phyloP scores from a whole-genome alignment of 2,329 filamentous ascomycete species.

The Arthrinium phaeospermum region DNA sequence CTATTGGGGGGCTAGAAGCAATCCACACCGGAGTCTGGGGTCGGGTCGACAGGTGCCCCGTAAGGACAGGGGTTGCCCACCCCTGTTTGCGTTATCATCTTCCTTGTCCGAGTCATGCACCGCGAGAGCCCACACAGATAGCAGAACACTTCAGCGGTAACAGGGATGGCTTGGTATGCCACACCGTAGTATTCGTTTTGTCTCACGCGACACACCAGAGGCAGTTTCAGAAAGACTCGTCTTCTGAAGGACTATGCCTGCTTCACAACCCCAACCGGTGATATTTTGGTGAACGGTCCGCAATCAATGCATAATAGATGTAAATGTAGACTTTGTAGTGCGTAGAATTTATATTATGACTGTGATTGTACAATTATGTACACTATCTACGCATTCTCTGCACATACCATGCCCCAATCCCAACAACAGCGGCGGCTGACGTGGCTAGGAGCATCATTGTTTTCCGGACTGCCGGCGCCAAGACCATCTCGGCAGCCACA shows the following conservation, averaged over 20 bases:
- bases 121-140: not conserved
- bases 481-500: slow-evolving; percentile 13
- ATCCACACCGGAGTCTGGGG: not conserved
- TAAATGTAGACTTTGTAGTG: no score
- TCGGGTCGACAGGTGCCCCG: not conserved
- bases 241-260: not conserved
- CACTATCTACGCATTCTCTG: slow-evolving; percentile 4
- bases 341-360: not conserved
- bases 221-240: not conserved
- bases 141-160: not conserved
- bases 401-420: slow-evolving; percentile 6
- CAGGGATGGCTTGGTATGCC: not conserved
- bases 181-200: not conserved
- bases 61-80: not conserved
- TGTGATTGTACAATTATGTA: not conserved
- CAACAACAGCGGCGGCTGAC: not conserved
- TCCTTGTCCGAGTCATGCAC: not conserved
- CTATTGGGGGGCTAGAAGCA: not conserved
- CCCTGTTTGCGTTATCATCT: not conserved
- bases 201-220: not conserved
- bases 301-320: no score
- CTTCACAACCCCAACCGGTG: rapidly evolving
- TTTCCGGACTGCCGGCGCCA: slow-evolving; percentile 6
- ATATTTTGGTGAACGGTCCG: not conserved
- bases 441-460: slow-evolving; percentile 5